phyloP scores from a whole-genome alignment of 2,329 filamentous ascomycete species.

The Xylaria digitata region DNA sequence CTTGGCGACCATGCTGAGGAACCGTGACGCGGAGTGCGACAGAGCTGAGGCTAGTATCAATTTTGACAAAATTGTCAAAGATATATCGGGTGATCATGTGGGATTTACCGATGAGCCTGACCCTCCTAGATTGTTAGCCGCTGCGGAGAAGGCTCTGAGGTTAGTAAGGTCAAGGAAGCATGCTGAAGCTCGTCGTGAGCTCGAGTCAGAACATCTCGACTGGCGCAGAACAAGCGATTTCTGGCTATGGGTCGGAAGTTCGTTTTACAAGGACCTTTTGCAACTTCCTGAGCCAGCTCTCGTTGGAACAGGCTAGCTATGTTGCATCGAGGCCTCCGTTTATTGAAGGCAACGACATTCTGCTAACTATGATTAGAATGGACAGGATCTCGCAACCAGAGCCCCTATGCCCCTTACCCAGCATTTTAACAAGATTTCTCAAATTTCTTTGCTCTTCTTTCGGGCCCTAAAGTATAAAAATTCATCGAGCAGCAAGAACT shows the following conservation, averaged over 20 bases:
- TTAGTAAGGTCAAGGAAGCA: slow-evolving; percentile 1
- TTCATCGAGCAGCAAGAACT: too few relatives aligned
- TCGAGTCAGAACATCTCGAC: not conserved
- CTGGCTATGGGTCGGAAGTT: not conserved
- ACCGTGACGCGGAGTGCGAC: not conserved
- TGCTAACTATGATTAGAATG: too few relatives aligned
- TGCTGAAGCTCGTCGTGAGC: not conserved
- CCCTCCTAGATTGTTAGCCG: slow-evolving; percentile 2
- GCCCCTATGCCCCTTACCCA: too few relatives aligned
- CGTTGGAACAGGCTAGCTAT: not conserved
- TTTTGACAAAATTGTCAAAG: slow-evolving; percentile 10
- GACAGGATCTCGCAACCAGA: too few relatives aligned
- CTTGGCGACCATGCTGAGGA: slow-evolving; percentile 1
- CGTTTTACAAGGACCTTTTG: slow-evolving; percentile 3
- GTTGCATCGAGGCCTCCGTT: too few relatives aligned
- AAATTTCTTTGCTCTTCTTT: too few relatives aligned
- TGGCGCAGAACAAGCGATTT: slow-evolving; percentile 7
- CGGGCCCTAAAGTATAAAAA: too few relatives aligned
- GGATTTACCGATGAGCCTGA: slow-evolving; percentile 2
- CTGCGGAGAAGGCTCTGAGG: not conserved
- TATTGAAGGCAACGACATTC: too few relatives aligned
- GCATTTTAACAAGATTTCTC: too few relatives aligned
- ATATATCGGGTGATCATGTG: not conserved
- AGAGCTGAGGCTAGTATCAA: slow-evolving; percentile 8
- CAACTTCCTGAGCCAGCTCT: not conserved